Evolutionary conservation across 768 basidiomycete genomes (phyloP).

Genomic region (Hericium rajendrae): DNA sequence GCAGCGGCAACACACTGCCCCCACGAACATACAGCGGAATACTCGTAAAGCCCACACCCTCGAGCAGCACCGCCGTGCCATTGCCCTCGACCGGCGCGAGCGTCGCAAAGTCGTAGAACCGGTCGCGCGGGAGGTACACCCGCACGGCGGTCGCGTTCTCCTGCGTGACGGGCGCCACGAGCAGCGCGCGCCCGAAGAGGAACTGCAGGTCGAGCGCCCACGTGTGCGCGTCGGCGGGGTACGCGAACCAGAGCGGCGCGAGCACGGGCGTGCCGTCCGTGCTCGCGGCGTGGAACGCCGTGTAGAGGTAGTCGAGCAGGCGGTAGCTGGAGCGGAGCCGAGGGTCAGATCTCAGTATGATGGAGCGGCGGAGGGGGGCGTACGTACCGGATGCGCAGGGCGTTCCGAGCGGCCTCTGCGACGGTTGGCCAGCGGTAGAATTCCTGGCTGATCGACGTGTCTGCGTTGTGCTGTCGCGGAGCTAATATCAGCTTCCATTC

Average conservation of each 20-base stretch:
- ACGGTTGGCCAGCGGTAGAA: slow-evolving; percentile 57
- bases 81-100: slow-evolving; percentile 37
- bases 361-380: too few relatives aligned
- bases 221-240: slow-evolving; percentile 51
- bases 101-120: slow-evolving; percentile 55
- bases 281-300: slow-evolving; percentile 51
- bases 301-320: slow-evolving; percentile 63
- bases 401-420: slow-evolving; percentile 49
- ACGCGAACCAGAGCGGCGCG: slow-evolving; percentile 58
- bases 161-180: slow-evolving; percentile 60
- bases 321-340: slow-evolving; percentile 39
- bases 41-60: slow-evolving; percentile 40
- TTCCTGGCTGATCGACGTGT: slow-evolving; percentile 48
- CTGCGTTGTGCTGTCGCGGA: slow-evolving; percentile 39
- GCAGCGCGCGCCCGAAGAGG: slow-evolving; percentile 57
- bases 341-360: neutral
- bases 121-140: slow-evolving; percentile 54
- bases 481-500: slow-evolving; percentile 8
- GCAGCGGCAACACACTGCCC: slow-evolving; percentile 49
- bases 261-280: slow-evolving; percentile 54
- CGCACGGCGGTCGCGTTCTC: slow-evolving; percentile 48
- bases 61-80: slow-evolving; percentile 35
- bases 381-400: slow-evolving; percentile 48
- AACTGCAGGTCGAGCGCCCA: slow-evolving; percentile 58
- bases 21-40: slow-evolving; percentile 59